Evolutionary conservation across 106 monocot genomes (phyloP).

Genomic region (Apostasia shenzhenica): DNA sequence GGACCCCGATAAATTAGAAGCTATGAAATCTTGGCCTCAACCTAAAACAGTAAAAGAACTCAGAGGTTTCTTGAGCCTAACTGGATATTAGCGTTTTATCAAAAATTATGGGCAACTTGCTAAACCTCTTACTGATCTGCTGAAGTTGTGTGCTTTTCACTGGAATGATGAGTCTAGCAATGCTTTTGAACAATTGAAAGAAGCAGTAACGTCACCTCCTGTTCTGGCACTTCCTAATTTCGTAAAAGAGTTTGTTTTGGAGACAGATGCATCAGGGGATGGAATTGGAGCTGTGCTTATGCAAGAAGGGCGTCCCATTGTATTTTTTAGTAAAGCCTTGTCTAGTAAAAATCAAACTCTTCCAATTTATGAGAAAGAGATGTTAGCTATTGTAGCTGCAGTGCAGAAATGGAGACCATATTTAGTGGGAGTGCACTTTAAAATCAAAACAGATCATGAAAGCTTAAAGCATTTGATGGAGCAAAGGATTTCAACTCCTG

Average conservation of each 20-base stretch:
- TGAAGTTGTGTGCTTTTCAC: not conserved
- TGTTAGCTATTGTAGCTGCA: too few relatives aligned
- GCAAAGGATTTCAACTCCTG: too few relatives aligned
- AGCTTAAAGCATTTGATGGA: too few relatives aligned
- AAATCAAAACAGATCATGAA: too few relatives aligned
- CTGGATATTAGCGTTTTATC: not conserved
- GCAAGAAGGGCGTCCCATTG: not conserved
- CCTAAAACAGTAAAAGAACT: too few relatives aligned
- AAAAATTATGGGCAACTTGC: not conserved
- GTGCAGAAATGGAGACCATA: too few relatives aligned
- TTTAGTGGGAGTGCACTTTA: too few relatives aligned
- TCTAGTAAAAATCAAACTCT: not conserved
- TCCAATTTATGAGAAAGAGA: too few relatives aligned
- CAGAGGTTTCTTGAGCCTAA: too few relatives aligned
- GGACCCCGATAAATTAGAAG: too few relatives aligned
- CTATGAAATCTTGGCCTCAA: too few relatives aligned
- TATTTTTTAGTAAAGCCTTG: not conserved
- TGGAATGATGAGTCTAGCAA: not conserved
- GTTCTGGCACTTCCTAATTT: not conserved
- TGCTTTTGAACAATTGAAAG: not conserved
- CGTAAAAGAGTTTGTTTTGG: not conserved
- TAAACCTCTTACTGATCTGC: not conserved
- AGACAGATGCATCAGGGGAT: not conserved
- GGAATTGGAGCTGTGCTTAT: slow-evolving; percentile 6
- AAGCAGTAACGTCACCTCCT: not conserved